Percentiles rank a stretch among this genome's conserved stretches.
phyloP scores from a whole-genome alignment of 2,329 filamentous ascomycete genomes.

The Geosmithia morbida region DNA sequence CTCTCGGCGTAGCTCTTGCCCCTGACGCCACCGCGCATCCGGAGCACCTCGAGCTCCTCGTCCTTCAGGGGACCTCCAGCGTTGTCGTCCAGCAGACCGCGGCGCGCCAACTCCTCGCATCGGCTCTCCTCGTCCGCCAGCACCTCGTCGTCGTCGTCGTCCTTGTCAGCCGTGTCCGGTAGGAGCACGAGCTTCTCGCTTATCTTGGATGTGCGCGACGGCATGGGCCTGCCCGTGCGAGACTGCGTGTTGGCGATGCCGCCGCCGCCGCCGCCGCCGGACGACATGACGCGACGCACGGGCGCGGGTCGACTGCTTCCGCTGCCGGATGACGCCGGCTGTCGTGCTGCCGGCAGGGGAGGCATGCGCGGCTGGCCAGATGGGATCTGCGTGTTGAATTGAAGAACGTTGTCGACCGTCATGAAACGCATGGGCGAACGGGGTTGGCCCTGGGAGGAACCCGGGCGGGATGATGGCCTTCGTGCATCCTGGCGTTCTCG shows the following conservation, averaged over 20 bases:
- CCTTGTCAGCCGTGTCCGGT: constrained; percentile 60
- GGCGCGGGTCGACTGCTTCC: too few species aligned
- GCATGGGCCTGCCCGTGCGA: constrained; percentile 46
- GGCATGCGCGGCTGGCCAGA: constrained; percentile 78
- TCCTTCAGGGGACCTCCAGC: constrained; percentile 42
- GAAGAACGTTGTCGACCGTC: constrained; percentile 85
- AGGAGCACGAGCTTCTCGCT: constrained; percentile 94
- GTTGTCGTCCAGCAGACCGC: constrained; percentile 41
- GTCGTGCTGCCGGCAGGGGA: constrained; percentile 25
- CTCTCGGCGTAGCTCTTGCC: constrained; percentile 92
- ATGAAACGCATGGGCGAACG: constrained; percentile 56
- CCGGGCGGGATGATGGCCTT: constrained; percentile 16
- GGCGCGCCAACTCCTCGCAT: constrained; percentile 15
- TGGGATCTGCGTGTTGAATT: constrained; percentile 87
- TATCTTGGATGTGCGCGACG: constrained; percentile 80
- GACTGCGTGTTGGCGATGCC: constrained; percentile 24
- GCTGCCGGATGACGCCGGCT: neutral
- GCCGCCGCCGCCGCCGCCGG: constrained; percentile 18
- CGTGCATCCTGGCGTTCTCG: constrained; percentile 19
- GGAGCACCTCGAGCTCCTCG: constrained; percentile 50
- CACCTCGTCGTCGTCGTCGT: constrained; percentile 45
- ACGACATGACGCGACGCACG: constrained; percentile 9
- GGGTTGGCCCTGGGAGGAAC: constrained; percentile 13
- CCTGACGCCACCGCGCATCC: constrained; percentile 43
- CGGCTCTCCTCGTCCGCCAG: constrained; percentile 22